Evolutionary conservation across 805 yeast species (phyloP).

Genomic region (Cyberlindnera meyerae): DNA sequence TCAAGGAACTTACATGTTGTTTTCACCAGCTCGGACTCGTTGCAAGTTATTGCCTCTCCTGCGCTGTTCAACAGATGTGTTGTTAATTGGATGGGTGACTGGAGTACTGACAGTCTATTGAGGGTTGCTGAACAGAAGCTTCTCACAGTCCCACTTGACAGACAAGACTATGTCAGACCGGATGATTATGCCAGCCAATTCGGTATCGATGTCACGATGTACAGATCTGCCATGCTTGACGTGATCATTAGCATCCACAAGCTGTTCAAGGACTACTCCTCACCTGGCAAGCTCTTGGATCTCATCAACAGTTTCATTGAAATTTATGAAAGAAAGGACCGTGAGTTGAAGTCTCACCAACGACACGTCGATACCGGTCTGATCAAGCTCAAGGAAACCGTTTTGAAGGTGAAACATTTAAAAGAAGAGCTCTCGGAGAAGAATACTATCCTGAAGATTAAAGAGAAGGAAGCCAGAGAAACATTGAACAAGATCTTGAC

Average conservation of each 20-base stretch:
- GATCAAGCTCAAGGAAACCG: conserved; percentile 71
- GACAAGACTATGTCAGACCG: conserved; percentile 38
- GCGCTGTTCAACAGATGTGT: conserved; percentile 90
- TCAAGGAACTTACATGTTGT: conserved; percentile 75
- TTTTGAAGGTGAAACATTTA: conserved; percentile 61
- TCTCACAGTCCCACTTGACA: conserved; percentile 47
- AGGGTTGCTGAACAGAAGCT: conserved; percentile 46
- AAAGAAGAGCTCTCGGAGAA: conserved; percentile 51
- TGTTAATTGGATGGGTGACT: conserved; percentile 81
- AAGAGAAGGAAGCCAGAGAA: conserved; percentile 62
- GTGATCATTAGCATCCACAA: conserved; percentile 44
- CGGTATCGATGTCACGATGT: conserved; percentile 17
- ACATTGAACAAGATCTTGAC: conserved; percentile 72
- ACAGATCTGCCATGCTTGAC: conserved; percentile 44
- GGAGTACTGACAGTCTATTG: conserved; percentile 50
- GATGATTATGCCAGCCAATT: conserved; percentile 8
- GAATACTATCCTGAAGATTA: conserved; percentile 41
- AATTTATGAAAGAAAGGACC: conserved; percentile 39
- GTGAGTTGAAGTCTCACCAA: conserved; percentile 57
- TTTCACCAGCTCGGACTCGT: conserved; percentile 43
- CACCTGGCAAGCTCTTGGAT: conserved; percentile 56
- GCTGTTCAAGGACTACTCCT: conserved; percentile 9
- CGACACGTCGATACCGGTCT: conserved; percentile 70
- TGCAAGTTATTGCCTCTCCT: conserved; percentile 67
- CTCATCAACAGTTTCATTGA: conserved; percentile 41